A percentile compares a stretch with the other conserved stretches of the same genome.
These are phyloP conservation scores for Globisporangium nodosum DNA, from an alignment of 352 stramenopile species.

Conservation along the genomic window DNA sequence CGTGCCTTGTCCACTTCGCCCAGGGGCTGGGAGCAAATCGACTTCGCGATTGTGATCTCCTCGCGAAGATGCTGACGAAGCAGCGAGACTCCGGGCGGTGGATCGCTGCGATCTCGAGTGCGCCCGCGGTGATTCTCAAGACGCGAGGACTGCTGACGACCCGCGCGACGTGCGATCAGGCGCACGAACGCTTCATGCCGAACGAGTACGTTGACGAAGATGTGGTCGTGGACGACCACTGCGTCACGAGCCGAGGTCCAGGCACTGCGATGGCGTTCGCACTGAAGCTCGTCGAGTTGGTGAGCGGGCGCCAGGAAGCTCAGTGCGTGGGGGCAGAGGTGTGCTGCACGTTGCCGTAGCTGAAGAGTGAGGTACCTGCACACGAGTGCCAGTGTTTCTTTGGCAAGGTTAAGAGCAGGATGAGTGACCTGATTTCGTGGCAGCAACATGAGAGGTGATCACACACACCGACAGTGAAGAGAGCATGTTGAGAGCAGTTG, in stretches of 20 bases:
- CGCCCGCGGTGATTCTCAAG: slow-evolving; percentile 41
- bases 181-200: slow-evolving; percentile 34
- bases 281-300: slow-evolving; percentile 47
- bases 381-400: too few relatives aligned
- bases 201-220: slow-evolving; percentile 41
- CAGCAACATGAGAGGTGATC: too few relatives aligned
- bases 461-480: too few relatives aligned
- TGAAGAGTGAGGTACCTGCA: slow-evolving; percentile 30
- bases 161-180: slow-evolving; percentile 46
- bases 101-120: slow-evolving; percentile 43
- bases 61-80: slow-evolving; percentile 56
- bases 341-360: slow-evolving; percentile 13
- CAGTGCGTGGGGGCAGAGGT: slow-evolving; percentile 34
- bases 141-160: slow-evolving; percentile 34
- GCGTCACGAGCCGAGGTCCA: slow-evolving; percentile 56
- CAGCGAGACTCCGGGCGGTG: slow-evolving; percentile 46
- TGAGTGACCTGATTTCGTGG: too few relatives aligned
- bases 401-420: too few relatives aligned
- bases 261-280: slow-evolving; percentile 43
- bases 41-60: slow-evolving; percentile 49
- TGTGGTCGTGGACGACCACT: slow-evolving; percentile 51
- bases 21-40: slow-evolving; percentile 40
- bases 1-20: not conserved
- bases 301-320: slow-evolving; percentile 40
- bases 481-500: too few relatives aligned